A percentile compares a stretch with the other conserved stretches of the same genome.
These are phyloP conservation scores for Parsonsia alboflavescens DNA, from an alignment of 257 asterid species.

Conservation along the genomic window DNA sequence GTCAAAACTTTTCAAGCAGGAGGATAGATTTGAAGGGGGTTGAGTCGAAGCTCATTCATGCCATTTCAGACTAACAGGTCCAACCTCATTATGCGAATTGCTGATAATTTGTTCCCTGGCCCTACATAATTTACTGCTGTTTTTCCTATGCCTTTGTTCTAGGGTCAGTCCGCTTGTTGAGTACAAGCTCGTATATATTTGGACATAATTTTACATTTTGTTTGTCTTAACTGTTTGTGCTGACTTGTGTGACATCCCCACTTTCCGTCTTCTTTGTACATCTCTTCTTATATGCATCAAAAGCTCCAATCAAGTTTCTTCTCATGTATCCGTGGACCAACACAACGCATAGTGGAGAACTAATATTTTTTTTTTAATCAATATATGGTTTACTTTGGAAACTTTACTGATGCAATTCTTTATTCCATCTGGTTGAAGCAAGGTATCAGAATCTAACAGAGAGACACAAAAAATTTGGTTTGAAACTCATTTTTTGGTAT, in stretches of 20 bases:
- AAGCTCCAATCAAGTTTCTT: conserved; percentile 14
- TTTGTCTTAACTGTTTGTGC: conserved; percentile 8
- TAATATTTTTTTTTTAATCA: neutral
- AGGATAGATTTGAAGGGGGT: neutral
- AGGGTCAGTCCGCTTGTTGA: neutral
- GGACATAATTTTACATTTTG: neutral
- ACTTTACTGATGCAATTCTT: conserved; percentile 1
- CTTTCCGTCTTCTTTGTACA: conserved; percentile 10
- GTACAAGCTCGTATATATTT: neutral
- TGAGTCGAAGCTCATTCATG: neutral
- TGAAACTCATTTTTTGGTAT: conserved; percentile 18
- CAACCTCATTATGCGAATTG: neutral
- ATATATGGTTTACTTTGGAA: neutral
- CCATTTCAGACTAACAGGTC: conserved; percentile 3
- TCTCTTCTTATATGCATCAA: conserved; percentile 10
- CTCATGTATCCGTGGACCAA: conserved; percentile 6
- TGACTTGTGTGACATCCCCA: conserved; percentile 4
- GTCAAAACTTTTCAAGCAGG: neutral
- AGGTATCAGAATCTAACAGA: conserved; percentile 25
- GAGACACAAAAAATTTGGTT: conserved; percentile 2
- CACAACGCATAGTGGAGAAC: conserved; percentile 9
- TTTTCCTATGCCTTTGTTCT: neutral
- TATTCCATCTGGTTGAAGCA: conserved; percentile 12
- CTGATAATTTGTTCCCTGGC: neutral
- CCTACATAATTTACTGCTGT: neutral